Base-by-base conservation (phyloP, 768 basidiomycete species). In the Lepiota brunneoincarnata region DNA sequence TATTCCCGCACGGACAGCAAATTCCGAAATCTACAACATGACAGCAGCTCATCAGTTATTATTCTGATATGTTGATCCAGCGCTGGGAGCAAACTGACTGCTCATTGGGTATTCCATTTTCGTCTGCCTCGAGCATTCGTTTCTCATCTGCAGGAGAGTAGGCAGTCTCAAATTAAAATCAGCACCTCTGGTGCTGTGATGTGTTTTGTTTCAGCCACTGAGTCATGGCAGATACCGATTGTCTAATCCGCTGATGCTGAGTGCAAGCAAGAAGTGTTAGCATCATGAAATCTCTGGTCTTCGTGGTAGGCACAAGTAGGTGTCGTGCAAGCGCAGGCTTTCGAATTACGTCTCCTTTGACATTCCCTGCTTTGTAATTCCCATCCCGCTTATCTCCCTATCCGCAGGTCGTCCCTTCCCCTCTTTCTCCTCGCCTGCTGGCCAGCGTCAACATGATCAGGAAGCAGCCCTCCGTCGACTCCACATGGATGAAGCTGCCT, bases 361-460 rank as follows among this genome's bases (percentile, higher is more conserved):
- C 38, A 50, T 23, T 39, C 24, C 41, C 24, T 43, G 38, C 20
- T 48, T 54, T 54, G 45, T 54, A 43, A 54, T 34, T 54, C 52
- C 52, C 52, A 46, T 45, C 37, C 53, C 41, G 38, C 45, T 41
- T 48, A 48, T 54, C 26, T 47, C 53, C 45, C n/a, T 26, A 12
- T 40, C 46, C 26, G 24, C 44, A 54, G 52, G 44, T 31, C 17
- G 39, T 34, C 40, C n/a, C 9, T 12, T 14, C 42, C 28, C 45
- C 23, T 39, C 53, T 38, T n/a, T 17, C n/a, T n/a, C 38, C 48
- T 6, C 35, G 39, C 24, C 52, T 54, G 45, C 53, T 54, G 53
- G 45, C 26, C 53, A 54, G 53, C 42, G 39, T 44, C 37, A 34
- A 53, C 45, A 54, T 54, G 53, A 36, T 46, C 37, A 54, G 28